Evolutionary conservation across 257 asterid genomes (phyloP), one percentile per base, ranked within the genome.

Genomic region (Gardenia jasminoides): DNA sequence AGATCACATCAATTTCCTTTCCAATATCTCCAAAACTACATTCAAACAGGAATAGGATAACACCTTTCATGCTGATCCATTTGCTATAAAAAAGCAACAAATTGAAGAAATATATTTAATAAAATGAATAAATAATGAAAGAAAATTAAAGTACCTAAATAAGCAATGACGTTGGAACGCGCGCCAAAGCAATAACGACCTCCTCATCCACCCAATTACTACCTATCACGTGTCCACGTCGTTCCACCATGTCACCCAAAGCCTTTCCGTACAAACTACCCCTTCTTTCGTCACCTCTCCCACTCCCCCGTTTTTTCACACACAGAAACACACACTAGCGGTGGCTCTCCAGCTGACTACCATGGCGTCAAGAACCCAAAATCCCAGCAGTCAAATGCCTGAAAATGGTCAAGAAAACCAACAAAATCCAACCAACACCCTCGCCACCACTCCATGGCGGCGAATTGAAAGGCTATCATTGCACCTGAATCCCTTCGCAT

Each of bases 401-500:
- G 89, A 79, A 67, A 70, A 58, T 20, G 86, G 72, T 19, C 82
- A 52, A 16, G 46, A 17, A 65, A 79, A 12, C 2, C 52, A 80
- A 28, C 76, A 68, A 15, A 67, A 74, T 52, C 62, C 79, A 36
- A 5, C 4, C 75, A 20, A 10, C 59, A 7, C 41, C n/a, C 8
- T 54, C 7, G 80, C 30, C 31, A 11, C 75, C 43, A 6, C 75
- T 0, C 43, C 62, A 4, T 56, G 62, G 61, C 88, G 96, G 52
- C 94, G 98, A 41, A 83, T 94, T 74, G 83, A 83, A 44, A 88
- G 84, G 76, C 81, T 94, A 47, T 87, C 83, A 17, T 54, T 80
- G 71, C 98, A 94, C 78, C 87, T 94, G 70, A 70, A 65, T 48
- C 91, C 93, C 41, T 36, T 36, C 17, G 4, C 71, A 36, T 67